Conservation (phyloP, 257 asterid species). For the Jasminum sambac region DNA sequence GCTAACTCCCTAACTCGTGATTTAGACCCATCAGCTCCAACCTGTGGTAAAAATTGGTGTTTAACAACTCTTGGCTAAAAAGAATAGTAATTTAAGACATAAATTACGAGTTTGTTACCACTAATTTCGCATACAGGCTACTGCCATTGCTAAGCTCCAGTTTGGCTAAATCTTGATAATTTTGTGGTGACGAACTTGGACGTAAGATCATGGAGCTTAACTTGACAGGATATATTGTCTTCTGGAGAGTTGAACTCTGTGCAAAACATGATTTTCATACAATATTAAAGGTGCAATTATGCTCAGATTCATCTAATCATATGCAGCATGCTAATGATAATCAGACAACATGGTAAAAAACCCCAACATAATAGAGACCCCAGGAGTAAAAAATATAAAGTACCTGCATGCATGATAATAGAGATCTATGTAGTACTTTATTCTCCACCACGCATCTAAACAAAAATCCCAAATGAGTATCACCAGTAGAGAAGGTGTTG, state of each 20-base stretch:
- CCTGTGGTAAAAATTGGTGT: constrained; percentile 43
- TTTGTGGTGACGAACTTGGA: constrained; percentile 45
- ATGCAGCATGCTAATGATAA: too few relatives aligned
- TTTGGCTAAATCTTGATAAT: constrained; percentile 57
- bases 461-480: constrained; percentile 31
- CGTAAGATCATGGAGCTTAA: constrained; percentile 62
- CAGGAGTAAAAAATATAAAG: constrained; percentile 24
- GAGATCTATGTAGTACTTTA: constrained; percentile 85
- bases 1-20: constrained; percentile 87
- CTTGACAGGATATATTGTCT: constrained; percentile 65
- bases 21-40: constrained; percentile 96
- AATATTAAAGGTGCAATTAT: not conserved
- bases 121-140: constrained; percentile 73
- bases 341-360: too few relatives aligned
- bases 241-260: constrained; percentile 60
- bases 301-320: not conserved
- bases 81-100: not conserved
- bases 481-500: constrained; percentile 5
- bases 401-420: constrained; percentile 79
- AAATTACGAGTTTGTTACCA: constrained; percentile 47
- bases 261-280: constrained; percentile 15
- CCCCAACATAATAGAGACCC: too few relatives aligned
- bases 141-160: constrained; percentile 75
- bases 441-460: constrained; percentile 99
- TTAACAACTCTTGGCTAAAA: not conserved